Base-by-base conservation (phyloP, 2,329 filamentous ascomycete genomes). In the Exophiala calicioides region DNA sequence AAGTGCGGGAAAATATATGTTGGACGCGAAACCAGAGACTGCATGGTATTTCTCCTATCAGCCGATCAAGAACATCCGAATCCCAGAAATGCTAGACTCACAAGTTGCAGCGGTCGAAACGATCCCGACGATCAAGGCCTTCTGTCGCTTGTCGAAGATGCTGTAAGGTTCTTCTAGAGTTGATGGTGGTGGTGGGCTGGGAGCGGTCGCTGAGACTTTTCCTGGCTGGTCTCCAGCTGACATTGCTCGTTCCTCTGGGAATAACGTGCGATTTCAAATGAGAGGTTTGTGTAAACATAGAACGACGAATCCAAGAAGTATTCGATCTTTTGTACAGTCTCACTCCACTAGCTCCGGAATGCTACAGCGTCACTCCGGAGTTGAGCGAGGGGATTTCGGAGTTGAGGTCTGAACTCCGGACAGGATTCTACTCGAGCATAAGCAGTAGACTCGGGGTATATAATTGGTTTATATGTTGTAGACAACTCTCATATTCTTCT, bases 101-200 rank as follows among this genome's bases (percentile, higher is more conserved):
- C 30, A 32, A 1, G 76, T 78, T 18, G 76, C 75, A 1, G 75
- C 76, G 6, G 68, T 68, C 0, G 76, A 76, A 5, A 73, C 70
- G 5, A 77, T 60, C 3, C 68, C 47, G 0, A 78, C 64, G 19
- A 79, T 74, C 0, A 78, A 15, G 2, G 65, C 63, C 49, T 74
- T 76, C 57, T 79, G 76, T 4, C 67, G 61, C 24, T 62, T 67
- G 53, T 77, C 74, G 19, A 78, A 79, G 18, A 79, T 75, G 54
- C 67, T 78, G 53, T 73, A 74, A 0, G 73, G 74, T 31, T 63
- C 60, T 31, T 23, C 15, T 15, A 32, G 15, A 27, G 12, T 27
- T 7, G 24, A 12, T 7, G 24, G 7, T 27, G 24, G 12, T 12
- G 24, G 24, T 27, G 24, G 7, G 24, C 7, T 27, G 7, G 7